Percentiles rank a stretch among this genome's conserved stretches.
These are phyloP conservation scores for Diplosphaera chodatii DNA, from an alignment of 139 green algal genomes.

Conservation along the genomic window DNA sequence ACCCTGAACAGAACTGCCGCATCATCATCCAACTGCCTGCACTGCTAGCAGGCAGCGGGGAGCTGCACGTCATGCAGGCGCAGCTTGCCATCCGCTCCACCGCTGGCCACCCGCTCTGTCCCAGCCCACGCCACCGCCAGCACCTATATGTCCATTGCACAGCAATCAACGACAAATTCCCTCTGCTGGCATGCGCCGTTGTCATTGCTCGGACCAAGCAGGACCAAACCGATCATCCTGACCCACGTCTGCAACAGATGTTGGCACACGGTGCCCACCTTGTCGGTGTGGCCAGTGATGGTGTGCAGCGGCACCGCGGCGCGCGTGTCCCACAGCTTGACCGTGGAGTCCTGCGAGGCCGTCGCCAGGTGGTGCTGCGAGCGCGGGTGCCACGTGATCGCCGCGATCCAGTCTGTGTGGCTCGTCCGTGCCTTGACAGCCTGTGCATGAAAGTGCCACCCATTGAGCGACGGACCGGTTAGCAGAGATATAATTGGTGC, in stretches of 20 bases:
- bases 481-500: too few relatives aligned
- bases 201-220: too few relatives aligned
- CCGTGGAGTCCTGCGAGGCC: conserved; percentile 40
- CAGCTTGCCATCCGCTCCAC: conserved; percentile 10
- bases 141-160: too few relatives aligned
- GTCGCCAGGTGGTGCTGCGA: conserved; percentile 60
- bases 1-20: too few relatives aligned
- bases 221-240: too few relatives aligned
- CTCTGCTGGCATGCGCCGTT: too few relatives aligned
- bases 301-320: conserved; percentile 47
- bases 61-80: neutral
- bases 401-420: conserved; percentile 64
- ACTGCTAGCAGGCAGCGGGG: neutral
- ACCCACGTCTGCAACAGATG: too few relatives aligned
- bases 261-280: too few relatives aligned
- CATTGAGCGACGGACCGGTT: too few relatives aligned
- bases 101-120: neutral
- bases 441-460: neutral
- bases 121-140: conserved; percentile 14
- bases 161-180: too few relatives aligned
- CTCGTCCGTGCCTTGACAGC: conserved; percentile 29
- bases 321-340: conserved; percentile 60
- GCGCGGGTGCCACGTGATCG: conserved; percentile 53
- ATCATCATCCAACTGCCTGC: too few relatives aligned
- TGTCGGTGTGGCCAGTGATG: conserved; percentile 37